Conservation (phyloP, 2,329 filamentous ascomycete species). For the Didymella segeticola region DNA sequence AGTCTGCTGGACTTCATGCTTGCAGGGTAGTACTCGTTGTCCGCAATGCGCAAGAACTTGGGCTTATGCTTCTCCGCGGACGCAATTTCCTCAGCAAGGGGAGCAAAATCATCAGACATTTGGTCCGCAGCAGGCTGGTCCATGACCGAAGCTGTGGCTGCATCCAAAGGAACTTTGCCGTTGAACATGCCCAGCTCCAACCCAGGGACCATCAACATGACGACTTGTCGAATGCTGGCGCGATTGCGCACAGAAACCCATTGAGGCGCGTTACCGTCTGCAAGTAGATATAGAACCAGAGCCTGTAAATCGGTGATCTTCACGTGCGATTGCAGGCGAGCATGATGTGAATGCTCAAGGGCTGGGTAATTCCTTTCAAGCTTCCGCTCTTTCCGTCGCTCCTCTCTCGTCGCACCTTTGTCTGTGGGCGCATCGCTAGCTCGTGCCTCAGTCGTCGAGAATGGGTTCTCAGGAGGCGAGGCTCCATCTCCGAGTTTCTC, state of each 20-base stretch:
- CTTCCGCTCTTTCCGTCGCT: constrained; percentile 41
- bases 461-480: constrained; percentile 26
- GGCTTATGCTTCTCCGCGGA: constrained; percentile 23
- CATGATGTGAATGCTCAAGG: constrained; percentile 60
- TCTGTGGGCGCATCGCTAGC: constrained; percentile 7
- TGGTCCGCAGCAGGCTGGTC: constrained; percentile 5
- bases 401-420: constrained; percentile 22
- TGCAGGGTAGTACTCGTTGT: constrained; percentile 59
- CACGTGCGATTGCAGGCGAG: constrained; percentile 62
- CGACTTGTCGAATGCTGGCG: constrained; percentile 71
- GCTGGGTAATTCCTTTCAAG: constrained; percentile 45
- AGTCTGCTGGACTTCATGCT: constrained; percentile 52
- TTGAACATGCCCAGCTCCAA: constrained; percentile 91
- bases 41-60: constrained; percentile 47
- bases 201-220: constrained; percentile 90
- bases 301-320: constrained; percentile 66
- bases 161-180: constrained; percentile 49
- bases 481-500: constrained; percentile 12
- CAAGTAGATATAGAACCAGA: constrained; percentile 65
- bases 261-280: constrained; percentile 65
- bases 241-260: constrained; percentile 68
- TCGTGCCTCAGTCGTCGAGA: constrained; percentile 20
- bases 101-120: constrained; percentile 17
- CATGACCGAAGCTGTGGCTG: constrained; percentile 1
- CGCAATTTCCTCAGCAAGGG: background rate